Percentiles rank a stretch among this genome's conserved stretches.
These are phyloP conservation scores for Globisporangium echinulatum DNA, from an alignment of 352 stramenopile species.

Conservation along the genomic window DNA sequence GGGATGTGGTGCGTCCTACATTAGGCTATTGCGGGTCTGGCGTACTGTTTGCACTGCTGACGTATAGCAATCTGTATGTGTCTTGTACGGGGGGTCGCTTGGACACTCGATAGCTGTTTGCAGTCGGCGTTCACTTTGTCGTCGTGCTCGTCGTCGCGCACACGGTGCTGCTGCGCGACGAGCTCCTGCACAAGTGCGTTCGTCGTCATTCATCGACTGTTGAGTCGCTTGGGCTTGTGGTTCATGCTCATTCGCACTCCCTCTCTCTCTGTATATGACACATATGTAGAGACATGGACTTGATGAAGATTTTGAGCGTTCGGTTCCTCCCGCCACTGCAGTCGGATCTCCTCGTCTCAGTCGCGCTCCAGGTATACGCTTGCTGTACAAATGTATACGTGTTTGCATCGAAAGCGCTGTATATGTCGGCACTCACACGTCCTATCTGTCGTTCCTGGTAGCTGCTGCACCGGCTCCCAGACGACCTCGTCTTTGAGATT, in stretches of 20 bases:
- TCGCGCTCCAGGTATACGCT: conserved; percentile 54
- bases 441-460: conserved; percentile 8
- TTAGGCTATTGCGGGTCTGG: too few relatives aligned
- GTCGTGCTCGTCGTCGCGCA: conserved; percentile 86
- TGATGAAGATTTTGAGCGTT: conserved; percentile 87
- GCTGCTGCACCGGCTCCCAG: conserved; percentile 79
- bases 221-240: too few relatives aligned
- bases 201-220: too few relatives aligned
- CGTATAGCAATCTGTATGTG: too few relatives aligned
- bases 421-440: too few relatives aligned
- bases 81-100: too few relatives aligned
- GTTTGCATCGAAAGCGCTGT: too few relatives aligned
- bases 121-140: conserved; percentile 88
- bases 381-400: too few relatives aligned
- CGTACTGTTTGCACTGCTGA: too few relatives aligned
- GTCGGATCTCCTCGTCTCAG: conserved; percentile 78
- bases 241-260: not conserved
- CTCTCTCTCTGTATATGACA: not conserved
- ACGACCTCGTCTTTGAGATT: conserved; percentile 84
- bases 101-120: conserved; percentile 57
- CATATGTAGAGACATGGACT: conserved; percentile 60
- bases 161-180: conserved; percentile 81
- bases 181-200: conserved; percentile 70
- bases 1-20: conserved; percentile 71
- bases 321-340: conserved; percentile 76